phyloP scores from a whole-genome alignment of 768 basidiomycete species.

The Suillus spraguei region DNA sequence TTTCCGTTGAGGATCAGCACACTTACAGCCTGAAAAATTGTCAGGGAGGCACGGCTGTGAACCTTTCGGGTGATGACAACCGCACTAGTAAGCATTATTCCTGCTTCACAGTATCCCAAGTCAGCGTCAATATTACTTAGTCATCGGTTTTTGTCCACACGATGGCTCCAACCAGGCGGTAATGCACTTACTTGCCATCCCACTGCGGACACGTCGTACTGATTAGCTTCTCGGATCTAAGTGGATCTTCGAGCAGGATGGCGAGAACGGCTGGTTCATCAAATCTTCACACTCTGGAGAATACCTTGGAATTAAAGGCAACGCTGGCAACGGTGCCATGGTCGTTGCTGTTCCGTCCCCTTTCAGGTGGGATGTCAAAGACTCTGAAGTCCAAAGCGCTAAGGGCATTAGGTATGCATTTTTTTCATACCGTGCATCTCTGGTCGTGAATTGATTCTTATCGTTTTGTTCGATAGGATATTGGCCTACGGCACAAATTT shows the following conservation, averaged over 20 bases:
- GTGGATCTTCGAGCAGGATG: slow-evolving; percentile 46
- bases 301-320: slow-evolving; percentile 42
- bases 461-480: slow-evolving; percentile 35
- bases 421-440: not conserved
- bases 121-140: slow-evolving; percentile 24
- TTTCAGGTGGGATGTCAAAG: slow-evolving; percentile 53
- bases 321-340: slow-evolving; percentile 37
- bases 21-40: slow-evolving; percentile 52
- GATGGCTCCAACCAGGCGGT: slow-evolving; percentile 53
- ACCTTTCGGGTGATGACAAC: slow-evolving; percentile 57
- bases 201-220: not conserved
- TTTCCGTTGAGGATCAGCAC: slow-evolving; percentile 34
- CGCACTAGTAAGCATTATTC: slow-evolving; percentile 39
- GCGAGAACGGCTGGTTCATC: slow-evolving; percentile 43
- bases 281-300: slow-evolving; percentile 41
- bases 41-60: slow-evolving; percentile 52
- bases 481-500: slow-evolving; percentile 45
- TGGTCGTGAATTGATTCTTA: not conserved
- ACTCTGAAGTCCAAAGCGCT: slow-evolving; percentile 38
- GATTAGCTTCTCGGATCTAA: slow-evolving; percentile 20
- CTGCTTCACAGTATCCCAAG: not conserved
- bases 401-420: slow-evolving; percentile 44
- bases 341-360: slow-evolving; percentile 40
- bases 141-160: slow-evolving; percentile 50
- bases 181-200: not conserved